Base-by-base conservation (phyloP, 106 monocot genomes). In the Apostasia ramifera region DNA sequence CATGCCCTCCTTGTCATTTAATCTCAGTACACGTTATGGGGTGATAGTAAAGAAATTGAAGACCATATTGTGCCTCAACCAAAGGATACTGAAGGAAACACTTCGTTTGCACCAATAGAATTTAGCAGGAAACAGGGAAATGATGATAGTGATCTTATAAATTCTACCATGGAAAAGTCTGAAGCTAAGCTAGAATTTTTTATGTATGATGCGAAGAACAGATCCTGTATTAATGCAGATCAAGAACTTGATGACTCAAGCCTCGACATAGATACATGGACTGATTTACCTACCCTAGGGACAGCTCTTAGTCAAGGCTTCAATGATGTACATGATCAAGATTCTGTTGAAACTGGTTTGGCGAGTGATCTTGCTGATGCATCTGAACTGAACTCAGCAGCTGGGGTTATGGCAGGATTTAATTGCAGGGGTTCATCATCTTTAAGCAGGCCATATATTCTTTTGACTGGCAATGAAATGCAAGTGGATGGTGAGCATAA, bases 51-150 rank as follows among this genome's bases (percentile, higher is more conserved):
- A 66, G 86, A 80, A 44, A 78, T 43, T 57, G 86, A 86, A 73
- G 84, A 91, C 73, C 88, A 86, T 82, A 83, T 83, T 83, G 88
- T 88, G 61, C 86, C 86, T 59, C 77, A 80, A 68, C 80, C 79
- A 41, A 82, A 77, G 63, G 71, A 64, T 59, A 68, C 44, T 39
- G 76, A 85, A 67, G 80, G 80, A 58, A 71, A 67, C 49, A 53
- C 40, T 46, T 69, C 69, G 37, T 53, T 51, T 60, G 65, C 53
- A 12, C 61, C 55, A 63, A 80, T 38, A 54, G 77, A 81, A 15
- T 66, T 76, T 47, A 71, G 42, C 53, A 87, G 82, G 44, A 81
- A 86, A 57, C 70, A 66, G 58, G 77, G 26, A 41, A 52, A 61
- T 61, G 77, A 66, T 49, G 54, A 44, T 44, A 53, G 12, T 47